These are phyloP conservation scores for Penicillium sp. DNA, from an alignment of 2,329 filamentous ascomycete genomes.

Conservation along the genomic window DNA sequence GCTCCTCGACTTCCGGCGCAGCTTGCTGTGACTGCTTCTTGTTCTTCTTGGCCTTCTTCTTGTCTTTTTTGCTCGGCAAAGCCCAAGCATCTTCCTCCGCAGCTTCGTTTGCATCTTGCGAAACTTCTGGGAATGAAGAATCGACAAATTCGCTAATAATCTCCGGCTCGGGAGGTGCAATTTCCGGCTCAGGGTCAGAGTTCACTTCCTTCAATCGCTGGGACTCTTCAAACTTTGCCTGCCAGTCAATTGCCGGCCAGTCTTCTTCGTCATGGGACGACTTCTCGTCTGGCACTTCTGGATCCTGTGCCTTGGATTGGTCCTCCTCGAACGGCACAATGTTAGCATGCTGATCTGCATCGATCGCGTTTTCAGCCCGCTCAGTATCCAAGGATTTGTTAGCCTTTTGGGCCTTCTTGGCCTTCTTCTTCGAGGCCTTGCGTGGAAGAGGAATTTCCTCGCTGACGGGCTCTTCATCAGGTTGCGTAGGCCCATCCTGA, in stretches of 20 bases:
- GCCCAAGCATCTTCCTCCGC: conserved; percentile 13
- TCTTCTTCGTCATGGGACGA: conserved; percentile 30
- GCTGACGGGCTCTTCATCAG: conserved; percentile 9
- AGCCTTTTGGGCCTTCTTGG: conserved; percentile 31
- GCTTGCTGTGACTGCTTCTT: conserved; percentile 28
- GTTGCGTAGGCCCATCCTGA: neutral
- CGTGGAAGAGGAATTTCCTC: conserved; percentile 10
- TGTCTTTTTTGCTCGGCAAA: conserved; percentile 27
- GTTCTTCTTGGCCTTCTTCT: conserved; percentile 30
- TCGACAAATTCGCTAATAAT: conserved; percentile 31
- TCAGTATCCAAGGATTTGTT: conserved; percentile 8
- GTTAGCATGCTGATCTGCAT: neutral
- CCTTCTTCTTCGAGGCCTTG: conserved; percentile 36
- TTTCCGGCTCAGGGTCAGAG: conserved; percentile 20
- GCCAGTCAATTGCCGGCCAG: conserved; percentile 41
- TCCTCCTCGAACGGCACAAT: conserved; percentile 7
- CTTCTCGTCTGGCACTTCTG: neutral
- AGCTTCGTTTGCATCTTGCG: conserved; percentile 13
- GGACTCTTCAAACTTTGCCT: conserved; percentile 23
- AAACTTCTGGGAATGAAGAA: conserved; percentile 26
- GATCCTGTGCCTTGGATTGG: neutral
- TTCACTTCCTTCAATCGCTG: conserved; percentile 25
- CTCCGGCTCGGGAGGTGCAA: conserved; percentile 19
- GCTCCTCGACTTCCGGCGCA: conserved; percentile 3
- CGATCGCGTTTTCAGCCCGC: neutral